Percentiles rank a stretch among this genome's conserved stretches.
Conservation (phyloP, 2,329 filamentous ascomycete genomes). For the Fusarium secorum region DNA sequence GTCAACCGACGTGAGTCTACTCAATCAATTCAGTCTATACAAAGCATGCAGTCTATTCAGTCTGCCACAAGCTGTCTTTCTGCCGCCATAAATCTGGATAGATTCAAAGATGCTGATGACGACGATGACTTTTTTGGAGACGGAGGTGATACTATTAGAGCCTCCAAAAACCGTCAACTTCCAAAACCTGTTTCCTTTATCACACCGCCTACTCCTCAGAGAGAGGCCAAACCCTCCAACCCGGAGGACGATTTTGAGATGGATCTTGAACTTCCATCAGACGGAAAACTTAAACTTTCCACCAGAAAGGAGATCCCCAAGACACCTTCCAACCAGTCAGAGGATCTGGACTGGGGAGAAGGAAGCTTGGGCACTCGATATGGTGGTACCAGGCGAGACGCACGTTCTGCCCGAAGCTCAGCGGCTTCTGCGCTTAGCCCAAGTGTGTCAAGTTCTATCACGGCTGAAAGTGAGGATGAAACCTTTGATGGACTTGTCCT, state of each 20-base stretch:
- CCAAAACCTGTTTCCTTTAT: conserved; percentile 61
- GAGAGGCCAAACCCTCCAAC: conserved; percentile 46
- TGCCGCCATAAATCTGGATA: conserved; percentile 65
- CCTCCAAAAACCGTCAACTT: conserved; percentile 65
- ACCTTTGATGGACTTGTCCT: conserved; percentile 88
- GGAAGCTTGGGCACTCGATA: conserved; percentile 91
- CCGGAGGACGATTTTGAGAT: conserved; percentile 74
- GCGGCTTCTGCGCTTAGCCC: conserved; percentile 90
- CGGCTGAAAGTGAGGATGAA: conserved; percentile 92
- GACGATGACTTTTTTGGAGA: conserved; percentile 72
- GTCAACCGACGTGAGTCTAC: conserved; percentile 44
- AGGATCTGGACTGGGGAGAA: conserved; percentile 94
- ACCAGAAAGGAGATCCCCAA: conserved; percentile 68
- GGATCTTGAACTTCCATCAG: conserved; percentile 75
- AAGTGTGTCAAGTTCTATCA: conserved; percentile 90
- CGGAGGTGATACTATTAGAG: conserved; percentile 71
- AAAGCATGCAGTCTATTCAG: conserved; percentile 36
- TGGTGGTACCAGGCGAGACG: conserved; percentile 83
- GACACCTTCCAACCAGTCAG: conserved; percentile 66
- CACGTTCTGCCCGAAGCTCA: conserved; percentile 82
- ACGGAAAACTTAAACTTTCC: conserved; percentile 71
- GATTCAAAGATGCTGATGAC: conserved; percentile 69
- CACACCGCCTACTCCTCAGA: conserved; percentile 64
- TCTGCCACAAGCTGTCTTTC: conserved; percentile 49
- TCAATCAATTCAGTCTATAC: conserved; percentile 21